Percentiles rank a stretch among this genome's conserved stretches.
Conservation (phyloP, 805 yeast species). For the Lachancea lanzarotensis region DNA sequence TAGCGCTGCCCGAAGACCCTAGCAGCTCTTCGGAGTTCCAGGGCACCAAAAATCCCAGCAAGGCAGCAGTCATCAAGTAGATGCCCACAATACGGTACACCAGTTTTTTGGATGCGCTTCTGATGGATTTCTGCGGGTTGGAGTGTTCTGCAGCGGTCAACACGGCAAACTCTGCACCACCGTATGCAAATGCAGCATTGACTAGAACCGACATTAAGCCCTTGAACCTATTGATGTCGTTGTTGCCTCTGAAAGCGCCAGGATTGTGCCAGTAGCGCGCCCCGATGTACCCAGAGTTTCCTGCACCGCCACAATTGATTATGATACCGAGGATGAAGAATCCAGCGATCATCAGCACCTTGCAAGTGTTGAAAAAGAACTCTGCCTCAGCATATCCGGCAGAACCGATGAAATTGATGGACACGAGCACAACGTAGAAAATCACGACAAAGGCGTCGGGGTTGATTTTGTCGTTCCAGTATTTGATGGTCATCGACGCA, state of each 20-base stretch:
- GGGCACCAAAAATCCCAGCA: constrained; percentile 51
- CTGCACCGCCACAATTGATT: constrained; percentile 38
- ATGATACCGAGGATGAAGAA: constrained; percentile 49
- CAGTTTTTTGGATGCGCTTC: constrained; percentile 50
- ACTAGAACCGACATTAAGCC: constrained; percentile 49
- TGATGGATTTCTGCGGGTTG: constrained; percentile 50
- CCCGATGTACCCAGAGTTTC: constrained; percentile 43
- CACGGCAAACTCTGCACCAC: constrained; percentile 57
- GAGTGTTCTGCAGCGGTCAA: constrained; percentile 54
- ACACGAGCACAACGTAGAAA: constrained; percentile 41
- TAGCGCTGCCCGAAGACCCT: constrained; percentile 39
- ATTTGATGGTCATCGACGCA: constrained; percentile 54
- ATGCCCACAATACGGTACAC: constrained; percentile 48
- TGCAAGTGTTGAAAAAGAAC: constrained; percentile 58
- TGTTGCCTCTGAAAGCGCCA: constrained; percentile 41
- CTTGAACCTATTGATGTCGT: constrained; percentile 41
- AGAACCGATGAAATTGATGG: constrained; percentile 47
- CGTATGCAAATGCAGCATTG: constrained; percentile 54
- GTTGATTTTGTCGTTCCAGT: constrained; percentile 48
- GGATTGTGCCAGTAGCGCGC: constrained; percentile 46
- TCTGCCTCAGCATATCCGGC: constrained; percentile 57
- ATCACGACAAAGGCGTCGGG: constrained; percentile 54
- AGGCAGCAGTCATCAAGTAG: constrained; percentile 41
- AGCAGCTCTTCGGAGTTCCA: constrained; percentile 38
- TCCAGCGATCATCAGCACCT: constrained; percentile 55